These are phyloP conservation scores for Populus deltoides DNA, from an alignment of 345 rosid species.

Conservation along the genomic window DNA sequence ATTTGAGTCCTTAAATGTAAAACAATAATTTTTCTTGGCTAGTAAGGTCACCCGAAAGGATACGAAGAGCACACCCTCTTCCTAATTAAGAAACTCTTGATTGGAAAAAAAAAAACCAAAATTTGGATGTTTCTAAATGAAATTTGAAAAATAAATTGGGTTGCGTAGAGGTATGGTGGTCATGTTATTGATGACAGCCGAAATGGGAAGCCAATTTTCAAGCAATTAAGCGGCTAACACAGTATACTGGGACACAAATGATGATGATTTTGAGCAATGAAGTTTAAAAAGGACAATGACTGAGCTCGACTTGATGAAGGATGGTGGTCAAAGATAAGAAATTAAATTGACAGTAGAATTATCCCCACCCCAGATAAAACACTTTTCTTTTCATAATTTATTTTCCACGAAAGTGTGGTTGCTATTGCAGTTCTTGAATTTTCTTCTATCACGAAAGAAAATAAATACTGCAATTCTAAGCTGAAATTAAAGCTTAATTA, in stretches of 20 bases:
- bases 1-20: not conserved
- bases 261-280: not conserved
- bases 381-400: too few species aligned
- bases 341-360: not conserved
- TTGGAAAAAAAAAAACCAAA: not conserved
- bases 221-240: not conserved
- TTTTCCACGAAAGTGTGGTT: not conserved
- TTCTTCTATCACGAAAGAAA: not conserved
- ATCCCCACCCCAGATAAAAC: not conserved
- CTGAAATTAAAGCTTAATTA: not conserved
- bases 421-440: not conserved
- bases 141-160: not conserved
- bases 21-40: not conserved
- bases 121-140: not conserved
- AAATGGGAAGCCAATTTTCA: not conserved
- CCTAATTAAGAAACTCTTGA: not conserved
- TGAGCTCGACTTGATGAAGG: not conserved
- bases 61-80: not conserved
- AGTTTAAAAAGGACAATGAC: not conserved
- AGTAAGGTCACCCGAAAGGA: not conserved
- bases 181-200: not conserved
- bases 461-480: not conserved
- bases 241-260: not conserved
- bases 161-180: not conserved
- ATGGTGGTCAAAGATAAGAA: not conserved